These are phyloP conservation scores for Cystobasidium slooffiae DNA, from an alignment of 1,284 basidiomycete genomes.

Conservation along the genomic window DNA sequence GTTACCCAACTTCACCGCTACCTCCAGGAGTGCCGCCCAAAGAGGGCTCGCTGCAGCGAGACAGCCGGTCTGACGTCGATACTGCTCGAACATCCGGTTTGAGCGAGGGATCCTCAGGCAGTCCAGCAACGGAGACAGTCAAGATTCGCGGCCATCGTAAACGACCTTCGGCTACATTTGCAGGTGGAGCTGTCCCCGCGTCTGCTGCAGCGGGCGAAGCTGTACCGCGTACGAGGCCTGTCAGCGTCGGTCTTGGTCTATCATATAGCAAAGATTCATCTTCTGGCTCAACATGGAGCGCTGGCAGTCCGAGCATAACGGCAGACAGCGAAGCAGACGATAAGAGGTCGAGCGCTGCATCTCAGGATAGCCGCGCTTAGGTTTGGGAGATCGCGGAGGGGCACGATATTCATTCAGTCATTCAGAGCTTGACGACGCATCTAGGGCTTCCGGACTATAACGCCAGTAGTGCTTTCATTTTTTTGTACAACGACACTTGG, in stretches of 20 bases:
- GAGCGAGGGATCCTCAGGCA: slow-evolving; percentile 41
- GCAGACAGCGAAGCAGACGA: slow-evolving; percentile 11
- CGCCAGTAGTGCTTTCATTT: too few species aligned
- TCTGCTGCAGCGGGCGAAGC: not conserved
- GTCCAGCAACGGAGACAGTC: slow-evolving; percentile 12
- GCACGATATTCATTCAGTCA: too few species aligned
- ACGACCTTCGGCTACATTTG: slow-evolving; percentile 21
- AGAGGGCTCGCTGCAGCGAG: slow-evolving; percentile 35
- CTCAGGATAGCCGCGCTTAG: not conserved
- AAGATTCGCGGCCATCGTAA: slow-evolving; percentile 39
- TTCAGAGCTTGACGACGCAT: too few species aligned
- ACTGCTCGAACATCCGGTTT: slow-evolving; percentile 43
- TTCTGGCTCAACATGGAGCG: slow-evolving; percentile 10
- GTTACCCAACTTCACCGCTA: slow-evolving; percentile 2
- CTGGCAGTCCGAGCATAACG: slow-evolving; percentile 20
- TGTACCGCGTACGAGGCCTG: not conserved
- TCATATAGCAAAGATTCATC: slow-evolving; percentile 37
- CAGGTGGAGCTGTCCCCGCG: not conserved
- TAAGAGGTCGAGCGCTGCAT: slow-evolving; percentile 2
- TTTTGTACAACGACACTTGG: too few species aligned
- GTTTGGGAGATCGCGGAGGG: too few species aligned
- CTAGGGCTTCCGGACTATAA: too few species aligned
- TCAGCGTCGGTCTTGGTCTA: slow-evolving; percentile 31
- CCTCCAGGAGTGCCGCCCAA: slow-evolving; percentile 36
- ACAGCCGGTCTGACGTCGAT: slow-evolving; percentile 36